These are phyloP conservation scores for Ephemerocybe angulata DNA, from an alignment of 768 basidiomycete species.

Conservation along the genomic window DNA sequence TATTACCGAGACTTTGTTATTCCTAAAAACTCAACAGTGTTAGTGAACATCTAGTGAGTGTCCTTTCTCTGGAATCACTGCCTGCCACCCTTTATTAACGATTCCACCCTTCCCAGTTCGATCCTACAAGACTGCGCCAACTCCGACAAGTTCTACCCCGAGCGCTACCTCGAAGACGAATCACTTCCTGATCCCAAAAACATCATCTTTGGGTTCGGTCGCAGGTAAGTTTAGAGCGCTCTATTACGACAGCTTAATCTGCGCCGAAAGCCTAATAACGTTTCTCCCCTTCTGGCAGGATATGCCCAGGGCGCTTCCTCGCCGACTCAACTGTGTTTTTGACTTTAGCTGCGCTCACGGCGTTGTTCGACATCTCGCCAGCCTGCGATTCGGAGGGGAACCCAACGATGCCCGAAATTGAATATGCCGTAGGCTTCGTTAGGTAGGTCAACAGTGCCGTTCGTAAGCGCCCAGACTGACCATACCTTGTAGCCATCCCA, in stretches of 20 bases:
- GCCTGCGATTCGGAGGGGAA: slow-evolving; percentile 39
- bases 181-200: slow-evolving; percentile 42
- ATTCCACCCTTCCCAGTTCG: slow-evolving; percentile 27
- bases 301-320: slow-evolving; percentile 54
- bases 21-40: slow-evolving; percentile 40
- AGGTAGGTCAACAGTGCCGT: slow-evolving; percentile 39
- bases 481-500: slow-evolving; percentile 40
- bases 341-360: slow-evolving; percentile 40
- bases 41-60: slow-evolving; percentile 43
- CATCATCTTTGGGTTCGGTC: slow-evolving; percentile 56
- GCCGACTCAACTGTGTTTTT: slow-evolving; percentile 47
- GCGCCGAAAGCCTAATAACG: not conserved
- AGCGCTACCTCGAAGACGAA: slow-evolving; percentile 42
- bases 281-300: slow-evolving; percentile 24
- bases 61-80: slow-evolving; percentile 6
- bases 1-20: slow-evolving; percentile 44
- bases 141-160: slow-evolving; percentile 46
- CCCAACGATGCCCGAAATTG: slow-evolving; percentile 34
- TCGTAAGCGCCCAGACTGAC: slow-evolving; percentile 3
- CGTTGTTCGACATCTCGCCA: slow-evolving; percentile 43
- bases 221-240: slow-evolving; percentile 37
- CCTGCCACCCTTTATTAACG: not conserved
- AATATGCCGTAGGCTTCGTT: slow-evolving; percentile 42
- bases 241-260: not conserved
- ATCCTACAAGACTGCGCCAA: slow-evolving; percentile 43